Base-by-base conservation (phyloP, 768 basidiomycete genomes). In the Trametes elegans region DNA sequence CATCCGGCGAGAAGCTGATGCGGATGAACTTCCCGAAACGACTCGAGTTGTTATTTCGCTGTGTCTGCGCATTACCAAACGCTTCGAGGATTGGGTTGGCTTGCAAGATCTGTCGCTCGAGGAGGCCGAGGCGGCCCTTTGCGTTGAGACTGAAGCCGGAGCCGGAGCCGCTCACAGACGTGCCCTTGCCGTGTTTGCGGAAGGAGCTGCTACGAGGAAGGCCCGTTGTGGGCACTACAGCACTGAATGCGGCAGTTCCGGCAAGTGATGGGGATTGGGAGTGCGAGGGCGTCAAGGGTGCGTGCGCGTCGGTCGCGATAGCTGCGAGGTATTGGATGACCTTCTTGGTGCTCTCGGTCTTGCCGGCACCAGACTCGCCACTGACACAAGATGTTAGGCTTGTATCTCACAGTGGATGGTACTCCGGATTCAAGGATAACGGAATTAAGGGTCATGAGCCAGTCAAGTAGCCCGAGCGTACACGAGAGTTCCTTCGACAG, bases 321-420 rank as follows among this genome's bases (percentile, higher is more conserved):
- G 97, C 93, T 0, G 97, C 96, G 36, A 99, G 84, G 72, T 98
- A 99, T 70, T 98, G 97, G 50, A 99, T 99, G 65, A 98, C 96
- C 67, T 98, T 98, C 80, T 99, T 98, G 13, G 90, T 91, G 73
- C 96, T 98, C 69, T 98, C 97, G 2, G 97, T 99, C 78, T 98
- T 99, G 39, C 97, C 97, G 3, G 97, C 97, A 31, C 97, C 97
- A 7, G 97, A 98, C 77, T 99, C 97, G 38, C 97, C 97, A 8
- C 95, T 97, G 63, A 0, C 40, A 19, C 16, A 41, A 39, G n/a
- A 29, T n/a, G 38, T 50, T 24, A 42, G 18, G n/a, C 18, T 10
- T 9, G 31, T 14, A 18, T 5, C 13, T 19, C 24, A 11, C 1
- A 23, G 26, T 7, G 21, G 23, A 8, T 42, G 11, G n/a, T n/a